Base-by-base conservation (phyloP, 2,329 filamentous ascomycete genomes). In the Biscogniauxia mediterranea region DNA sequence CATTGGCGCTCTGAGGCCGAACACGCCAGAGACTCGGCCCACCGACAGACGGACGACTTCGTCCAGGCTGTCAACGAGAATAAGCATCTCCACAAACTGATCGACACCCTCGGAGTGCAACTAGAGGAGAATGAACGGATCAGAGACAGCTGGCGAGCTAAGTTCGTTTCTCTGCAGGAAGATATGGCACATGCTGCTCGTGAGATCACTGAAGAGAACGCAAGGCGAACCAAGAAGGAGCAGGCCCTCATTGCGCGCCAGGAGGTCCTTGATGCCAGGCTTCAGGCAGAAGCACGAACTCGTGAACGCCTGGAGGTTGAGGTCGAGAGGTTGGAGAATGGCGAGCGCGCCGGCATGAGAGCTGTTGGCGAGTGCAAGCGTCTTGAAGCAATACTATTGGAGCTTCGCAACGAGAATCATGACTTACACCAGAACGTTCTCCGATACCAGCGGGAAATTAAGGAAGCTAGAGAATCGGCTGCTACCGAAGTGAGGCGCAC, bases 61-160 rank as follows among this genome's bases (percentile, higher is more conserved):
- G 72, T 76, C 13, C 77, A 83, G 50, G 76, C 78, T 2, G 66
- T 80, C 9, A 81, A 83, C 7, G 83, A 87, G 70, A 93, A 91
- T 68, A 91, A 89, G 74, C 88, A 89, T 66, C 80, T 97, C 60
- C 87, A 88, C 68, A 87, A 85, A 72, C 87, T 88, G 28, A 86
- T 96, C 61, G 86, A 89, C 63, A 89, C 87, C 21, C 82, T 97
- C 59, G 87, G 88, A 64, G 85, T 85, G 53, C 93, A 96, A 72
- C 85, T 95, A 51, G 89, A 95, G 70, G 93, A 97, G 77, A 94
- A 92, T 70, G 88, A 93, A 71, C 87, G 89, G 65, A 85, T 96
- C 61, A 89, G 93, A 61, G 92, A 97, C 73, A 87, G 84, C 63
- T 93, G 96, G 85, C 89, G 92, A 67, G 81, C 82, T 73, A 96